A percentile compares a stretch with the other conserved stretches of the same genome.
Conservation (phyloP, 495 filamentous ascomycete genomes). For the Penicillium ochrochloron region DNA sequence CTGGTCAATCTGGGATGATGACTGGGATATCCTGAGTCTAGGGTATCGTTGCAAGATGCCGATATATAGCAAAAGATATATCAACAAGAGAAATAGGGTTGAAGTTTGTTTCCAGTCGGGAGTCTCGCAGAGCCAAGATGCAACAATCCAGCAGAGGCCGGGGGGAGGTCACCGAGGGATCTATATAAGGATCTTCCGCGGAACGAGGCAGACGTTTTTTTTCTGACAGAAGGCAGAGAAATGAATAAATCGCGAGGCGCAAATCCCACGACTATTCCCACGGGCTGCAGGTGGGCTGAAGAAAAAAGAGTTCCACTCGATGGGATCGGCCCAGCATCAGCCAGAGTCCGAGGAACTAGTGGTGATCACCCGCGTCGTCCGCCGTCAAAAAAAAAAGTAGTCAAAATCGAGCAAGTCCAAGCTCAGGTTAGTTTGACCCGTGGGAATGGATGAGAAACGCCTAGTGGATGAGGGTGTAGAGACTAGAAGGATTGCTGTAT, state of each 20-base stretch:
- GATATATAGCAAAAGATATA: background rate
- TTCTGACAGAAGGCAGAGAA: background rate
- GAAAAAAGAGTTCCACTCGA: background rate
- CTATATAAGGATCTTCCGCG: slow-evolving; percentile 7
- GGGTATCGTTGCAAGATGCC: background rate
- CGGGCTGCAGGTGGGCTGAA: slow-evolving; percentile 24
- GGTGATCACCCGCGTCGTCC: slow-evolving; percentile 30
- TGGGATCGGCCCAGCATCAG: background rate
- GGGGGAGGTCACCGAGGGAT: background rate
- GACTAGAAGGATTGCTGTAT: background rate
- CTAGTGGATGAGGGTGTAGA: background rate
- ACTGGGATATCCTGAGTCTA: background rate
- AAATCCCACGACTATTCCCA: background rate
- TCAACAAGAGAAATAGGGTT: background rate
- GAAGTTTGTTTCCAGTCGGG: background rate
- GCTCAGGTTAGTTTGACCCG: background rate
- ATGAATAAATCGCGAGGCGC: background rate
- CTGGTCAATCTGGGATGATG: background rate
- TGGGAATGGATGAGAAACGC: background rate
- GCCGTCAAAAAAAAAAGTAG: slow-evolving; percentile 15
- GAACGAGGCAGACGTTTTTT: slow-evolving; percentile 7
- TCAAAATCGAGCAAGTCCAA: slow-evolving; percentile 6
- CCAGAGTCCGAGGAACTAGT: slow-evolving; percentile 22
- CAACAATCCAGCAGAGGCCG: background rate
- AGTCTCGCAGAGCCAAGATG: slow-evolving; percentile 1